Conservation (phyloP, 768 basidiomycete genomes). For the Lactarius sanguifluus region DNA sequence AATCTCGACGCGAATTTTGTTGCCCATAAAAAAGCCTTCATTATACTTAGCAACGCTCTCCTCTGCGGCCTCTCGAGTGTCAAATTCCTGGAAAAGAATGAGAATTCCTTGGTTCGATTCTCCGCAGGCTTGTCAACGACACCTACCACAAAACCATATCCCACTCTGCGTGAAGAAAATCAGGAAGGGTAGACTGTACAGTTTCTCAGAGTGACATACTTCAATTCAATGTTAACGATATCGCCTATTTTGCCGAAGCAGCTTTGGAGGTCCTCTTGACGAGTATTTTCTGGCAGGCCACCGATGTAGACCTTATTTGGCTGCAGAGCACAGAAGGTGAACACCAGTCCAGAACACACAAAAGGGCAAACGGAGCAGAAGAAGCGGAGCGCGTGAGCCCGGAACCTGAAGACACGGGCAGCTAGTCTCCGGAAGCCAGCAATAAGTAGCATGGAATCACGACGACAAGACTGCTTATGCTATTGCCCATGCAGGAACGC, state of each 20-base stretch:
- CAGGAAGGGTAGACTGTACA: constrained; percentile 17
- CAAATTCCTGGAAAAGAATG: constrained; percentile 65
- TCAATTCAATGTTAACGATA: constrained; percentile 76
- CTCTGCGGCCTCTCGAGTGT: constrained; percentile 75
- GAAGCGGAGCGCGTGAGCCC: constrained; percentile 45
- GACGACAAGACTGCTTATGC: constrained; percentile 25
- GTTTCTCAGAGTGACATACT: constrained; percentile 49
- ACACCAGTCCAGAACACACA: constrained; percentile 54
- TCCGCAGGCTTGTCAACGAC: not conserved
- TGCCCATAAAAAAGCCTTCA: constrained; percentile 90
- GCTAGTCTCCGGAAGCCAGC: constrained; percentile 30
- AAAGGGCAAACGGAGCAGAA: constrained; percentile 43
- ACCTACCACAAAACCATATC: constrained; percentile 89
- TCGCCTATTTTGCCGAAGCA: constrained; percentile 85
- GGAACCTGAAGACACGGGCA: constrained; percentile 38
- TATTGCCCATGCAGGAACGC: constrained; percentile 32
- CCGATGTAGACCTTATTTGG: constrained; percentile 94
- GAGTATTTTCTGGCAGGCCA: constrained; percentile 83
- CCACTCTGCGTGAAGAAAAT: constrained; percentile 51
- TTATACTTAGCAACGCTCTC: constrained; percentile 87
- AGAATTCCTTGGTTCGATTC: not conserved
- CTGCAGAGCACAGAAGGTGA: constrained; percentile 69
- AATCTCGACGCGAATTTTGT: constrained; percentile 84
- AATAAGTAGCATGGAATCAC: constrained; percentile 32
- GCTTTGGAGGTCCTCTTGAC: constrained; percentile 78